A percentile compares a stretch with the other conserved stretches of the same genome.
phyloP scores from a whole-genome alignment of 768 basidiomycete genomes.

The Kwoniella pini region DNA sequence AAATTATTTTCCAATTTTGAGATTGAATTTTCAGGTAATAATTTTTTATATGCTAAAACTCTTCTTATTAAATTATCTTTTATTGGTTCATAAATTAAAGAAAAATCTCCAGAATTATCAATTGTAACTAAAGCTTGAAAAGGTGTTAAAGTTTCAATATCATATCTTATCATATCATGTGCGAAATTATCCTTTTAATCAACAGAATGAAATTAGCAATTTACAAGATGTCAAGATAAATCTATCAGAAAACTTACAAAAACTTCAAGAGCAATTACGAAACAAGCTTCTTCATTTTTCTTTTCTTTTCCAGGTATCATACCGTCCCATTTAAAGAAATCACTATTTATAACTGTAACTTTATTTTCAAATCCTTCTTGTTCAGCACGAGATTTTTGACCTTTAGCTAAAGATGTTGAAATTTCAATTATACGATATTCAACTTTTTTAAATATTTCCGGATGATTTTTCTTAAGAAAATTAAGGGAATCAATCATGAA shows the following conservation, averaged over 20 bases:
- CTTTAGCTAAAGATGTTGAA: conserved; percentile 69
- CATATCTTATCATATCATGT: conserved; percentile 91
- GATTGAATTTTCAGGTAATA: conserved; percentile 50
- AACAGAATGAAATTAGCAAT: too few relatives aligned
- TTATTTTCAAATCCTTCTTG: conserved; percentile 38
- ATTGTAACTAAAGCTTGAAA: conserved; percentile 80
- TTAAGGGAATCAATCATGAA: conserved; percentile 85
- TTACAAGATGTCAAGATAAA: neutral
- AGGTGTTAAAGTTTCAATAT: conserved; percentile 73
- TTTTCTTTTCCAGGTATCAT: neutral
- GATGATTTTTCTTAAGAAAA: conserved; percentile 69
- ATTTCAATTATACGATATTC: conserved; percentile 95
- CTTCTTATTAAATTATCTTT: conserved; percentile 80
- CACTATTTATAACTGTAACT: conserved; percentile 60
- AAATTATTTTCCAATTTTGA: too few relatives aligned
- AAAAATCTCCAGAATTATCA: conserved; percentile 77
- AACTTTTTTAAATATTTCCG: conserved; percentile 89
- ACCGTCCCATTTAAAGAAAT: conserved; percentile 63
- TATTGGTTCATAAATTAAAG: conserved; percentile 76
- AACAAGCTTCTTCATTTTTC: conserved; percentile 67
- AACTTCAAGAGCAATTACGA: conserved; percentile 92
- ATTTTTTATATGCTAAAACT: conserved; percentile 68
- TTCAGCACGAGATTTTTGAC: conserved; percentile 60
- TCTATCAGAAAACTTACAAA: conserved; percentile 73
- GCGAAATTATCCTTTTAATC: conserved; percentile 99